These are phyloP conservation scores for Mucuna pruriens DNA, from an alignment of 306 rosid genomes.

Conservation along the genomic window DNA sequence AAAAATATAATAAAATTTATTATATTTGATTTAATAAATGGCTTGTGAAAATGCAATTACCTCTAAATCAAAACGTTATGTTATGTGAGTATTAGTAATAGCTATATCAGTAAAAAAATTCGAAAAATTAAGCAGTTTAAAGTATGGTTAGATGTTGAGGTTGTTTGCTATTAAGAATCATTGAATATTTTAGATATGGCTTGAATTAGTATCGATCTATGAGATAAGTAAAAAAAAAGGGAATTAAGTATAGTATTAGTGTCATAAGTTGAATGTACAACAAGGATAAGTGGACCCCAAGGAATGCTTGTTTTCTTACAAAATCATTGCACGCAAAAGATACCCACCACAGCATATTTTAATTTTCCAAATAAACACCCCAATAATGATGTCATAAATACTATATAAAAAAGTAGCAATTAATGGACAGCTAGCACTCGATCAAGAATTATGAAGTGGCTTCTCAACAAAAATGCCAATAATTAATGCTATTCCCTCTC, in stretches of 20 bases:
- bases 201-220: not conserved
- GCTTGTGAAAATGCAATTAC: not conserved
- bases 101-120: not conserved
- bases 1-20: not conserved
- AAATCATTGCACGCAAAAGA: conserved; percentile 59
- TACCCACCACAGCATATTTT: not conserved
- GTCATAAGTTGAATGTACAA: not conserved
- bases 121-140: not conserved
- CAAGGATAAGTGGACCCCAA: conserved; percentile 45
- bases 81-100: too few relatives aligned
- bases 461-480: conserved; percentile 34
- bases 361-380: conserved; percentile 23
- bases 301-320: conserved; percentile 35
- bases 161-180: not conserved
- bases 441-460: not conserved
- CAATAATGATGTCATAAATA: conserved; percentile 36
- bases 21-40: not conserved
- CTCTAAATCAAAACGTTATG: not conserved
- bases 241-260: not conserved
- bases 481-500: not conserved
- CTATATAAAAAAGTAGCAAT: not conserved
- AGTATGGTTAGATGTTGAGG: not conserved
- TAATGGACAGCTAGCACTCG: conserved; percentile 31
- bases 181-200: not conserved
- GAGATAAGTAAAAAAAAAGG: not conserved